Base-by-base conservation (phyloP, 2,329 filamentous ascomycete species). In the Zasmidium angulare region DNA sequence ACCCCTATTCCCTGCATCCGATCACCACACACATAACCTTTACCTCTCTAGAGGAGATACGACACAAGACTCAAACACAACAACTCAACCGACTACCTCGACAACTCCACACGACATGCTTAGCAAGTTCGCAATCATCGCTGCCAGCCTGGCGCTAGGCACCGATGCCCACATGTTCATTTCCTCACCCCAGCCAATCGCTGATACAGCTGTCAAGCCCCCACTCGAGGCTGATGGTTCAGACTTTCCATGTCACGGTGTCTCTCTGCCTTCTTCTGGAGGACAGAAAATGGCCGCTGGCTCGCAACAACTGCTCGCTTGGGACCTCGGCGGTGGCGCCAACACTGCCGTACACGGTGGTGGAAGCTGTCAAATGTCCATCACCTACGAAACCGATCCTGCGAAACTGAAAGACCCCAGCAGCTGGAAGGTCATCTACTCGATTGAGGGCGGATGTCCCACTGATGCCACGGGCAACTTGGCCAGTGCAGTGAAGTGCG, bases 341-440 rank as follows among this genome's bases (percentile, higher is more conserved):
- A 93, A 92, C 36, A 78, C 81, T 51, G 93, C 92, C 2, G 86
- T 88, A 0, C 95, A 99, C 67, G 93, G 93, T 19, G 95, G 95
- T 55, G 95, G 95, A 0, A 96, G 91, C 0, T 98, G 95, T 78
- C 95, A 99, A 69, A 78, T 98, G 58, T 89, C 88, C 9, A 79
- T 99, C 68, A 95, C 93, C 0, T 91, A 89, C 19, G 93, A 97
- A 66, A 78, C 81, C 11, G 77, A 82, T 12, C 87, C 92, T 0
- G 87, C 84, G 23, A 84, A 83, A 65, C 74, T 71, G 9, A 73
- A 75, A 53, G 52, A 75, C 2, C 67, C 84, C 65, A 88, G 85
- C 0, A 82, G 84, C 21, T 99, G 89, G 87, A 92, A 93, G 74
- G 93, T 97, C 63, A 93, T 99, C 74, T 86, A 95, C 71, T 93